These are phyloP conservation scores for Tilletia indica DNA, from an alignment of 1,284 basidiomycete genomes.

Conservation along the genomic window DNA sequence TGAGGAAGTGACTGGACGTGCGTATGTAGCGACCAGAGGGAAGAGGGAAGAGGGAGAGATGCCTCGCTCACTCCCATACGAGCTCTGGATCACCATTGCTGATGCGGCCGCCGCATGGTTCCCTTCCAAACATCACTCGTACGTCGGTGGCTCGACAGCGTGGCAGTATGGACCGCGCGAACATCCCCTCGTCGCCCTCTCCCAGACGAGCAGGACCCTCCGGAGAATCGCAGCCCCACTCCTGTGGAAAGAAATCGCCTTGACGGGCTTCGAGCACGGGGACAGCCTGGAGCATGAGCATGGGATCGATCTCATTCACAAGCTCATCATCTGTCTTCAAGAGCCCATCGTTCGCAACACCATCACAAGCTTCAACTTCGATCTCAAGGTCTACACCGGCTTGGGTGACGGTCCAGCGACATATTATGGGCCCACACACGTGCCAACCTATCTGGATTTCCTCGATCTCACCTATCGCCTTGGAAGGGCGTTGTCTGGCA, in stretches of 20 bases:
- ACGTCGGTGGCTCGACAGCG: not conserved
- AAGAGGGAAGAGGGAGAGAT: too few relatives aligned
- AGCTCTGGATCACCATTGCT: too few relatives aligned
- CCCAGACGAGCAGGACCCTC: not conserved
- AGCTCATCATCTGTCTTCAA: not conserved
- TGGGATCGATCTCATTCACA: not conserved
- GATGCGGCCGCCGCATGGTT: too few relatives aligned
- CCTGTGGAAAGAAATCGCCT: not conserved
- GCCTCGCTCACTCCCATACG: too few relatives aligned
- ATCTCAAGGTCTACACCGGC: not conserved
- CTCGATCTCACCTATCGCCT: not conserved
- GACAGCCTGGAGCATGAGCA: not conserved
- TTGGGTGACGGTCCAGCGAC: not conserved
- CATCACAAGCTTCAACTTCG: not conserved
- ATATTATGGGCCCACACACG: not conserved
- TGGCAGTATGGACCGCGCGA: not conserved
- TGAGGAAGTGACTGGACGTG: too few relatives aligned
- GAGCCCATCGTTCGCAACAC: not conserved
- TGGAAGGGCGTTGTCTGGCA: not conserved
- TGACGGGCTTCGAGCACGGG: not conserved
- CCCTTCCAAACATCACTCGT: too few relatives aligned
- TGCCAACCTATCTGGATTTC: not conserved
- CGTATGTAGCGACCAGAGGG: too few relatives aligned
- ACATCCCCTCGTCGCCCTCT: conserved; percentile 4
- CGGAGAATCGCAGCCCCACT: not conserved